phyloP scores from a whole-genome alignment of 768 basidiomycete genomes.

The Psilocybe subaeruginosa region DNA sequence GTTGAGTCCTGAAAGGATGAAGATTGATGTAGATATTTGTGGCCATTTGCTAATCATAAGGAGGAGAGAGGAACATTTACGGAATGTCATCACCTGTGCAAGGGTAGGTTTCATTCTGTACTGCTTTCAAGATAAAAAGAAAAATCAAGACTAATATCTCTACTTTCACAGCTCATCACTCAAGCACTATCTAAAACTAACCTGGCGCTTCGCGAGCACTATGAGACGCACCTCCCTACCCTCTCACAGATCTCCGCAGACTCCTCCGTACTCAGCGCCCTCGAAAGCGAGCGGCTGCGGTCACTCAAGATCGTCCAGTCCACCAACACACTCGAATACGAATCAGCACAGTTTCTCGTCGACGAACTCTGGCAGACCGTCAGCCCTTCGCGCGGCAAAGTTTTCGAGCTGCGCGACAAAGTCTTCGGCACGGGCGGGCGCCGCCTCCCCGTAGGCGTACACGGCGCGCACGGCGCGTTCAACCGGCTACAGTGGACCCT shows the following conservation, averaged over 20 bases:
- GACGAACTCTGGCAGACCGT: constrained; percentile 71
- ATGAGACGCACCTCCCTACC: constrained; percentile 52
- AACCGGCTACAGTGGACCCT: constrained; percentile 68
- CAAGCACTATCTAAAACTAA: constrained; percentile 56
- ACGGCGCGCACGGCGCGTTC: constrained; percentile 60
- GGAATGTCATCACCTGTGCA: constrained; percentile 63
- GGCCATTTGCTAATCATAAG: constrained; percentile 73
- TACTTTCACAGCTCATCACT: constrained; percentile 47
- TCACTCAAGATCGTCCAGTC: constrained; percentile 61
- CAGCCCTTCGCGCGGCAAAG: constrained; percentile 59
- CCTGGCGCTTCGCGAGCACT: constrained; percentile 57
- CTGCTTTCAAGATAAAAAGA: not conserved
- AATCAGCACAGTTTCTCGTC: constrained; percentile 68
- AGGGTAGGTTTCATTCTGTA: constrained; percentile 36
- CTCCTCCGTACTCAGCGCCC: constrained; percentile 49
- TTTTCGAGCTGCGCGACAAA: constrained; percentile 65
- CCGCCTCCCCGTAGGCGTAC: constrained; percentile 49
- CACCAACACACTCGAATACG: constrained; percentile 70
- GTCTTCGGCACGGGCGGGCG: constrained; percentile 67
- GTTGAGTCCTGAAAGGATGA: constrained; percentile 66
- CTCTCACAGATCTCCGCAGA: constrained; percentile 49
- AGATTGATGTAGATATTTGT: constrained; percentile 77
- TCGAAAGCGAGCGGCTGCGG: constrained; percentile 52
- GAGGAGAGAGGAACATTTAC: constrained; percentile 68
- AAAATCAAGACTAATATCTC: constrained; percentile 4